phyloP scores from a whole-genome alignment of 768 basidiomycete species.

The Pulveroboletus sp. region DNA sequence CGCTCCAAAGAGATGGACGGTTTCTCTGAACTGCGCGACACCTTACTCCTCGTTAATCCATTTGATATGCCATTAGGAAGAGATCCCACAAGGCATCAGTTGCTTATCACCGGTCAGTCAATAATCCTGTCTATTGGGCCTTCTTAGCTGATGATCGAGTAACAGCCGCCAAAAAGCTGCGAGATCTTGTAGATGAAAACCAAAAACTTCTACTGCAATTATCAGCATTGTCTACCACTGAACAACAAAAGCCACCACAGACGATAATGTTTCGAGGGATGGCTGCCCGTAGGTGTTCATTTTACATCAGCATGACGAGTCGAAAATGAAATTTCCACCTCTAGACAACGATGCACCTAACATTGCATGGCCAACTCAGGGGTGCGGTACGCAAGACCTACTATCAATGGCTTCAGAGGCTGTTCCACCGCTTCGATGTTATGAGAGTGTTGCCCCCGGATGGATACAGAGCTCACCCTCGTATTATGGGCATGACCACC shows the following conservation, averaged over 20 bases:
- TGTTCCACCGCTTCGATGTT: conserved; percentile 2
- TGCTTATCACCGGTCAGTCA: conserved; percentile 23
- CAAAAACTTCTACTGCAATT: conserved; percentile 14
- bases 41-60: conserved; percentile 24
- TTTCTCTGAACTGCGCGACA: conserved; percentile 28
- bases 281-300: conserved; percentile 10
- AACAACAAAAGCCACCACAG: not conserved
- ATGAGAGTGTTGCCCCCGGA: not conserved
- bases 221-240: conserved; percentile 10
- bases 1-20: conserved; percentile 30
- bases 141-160: conserved; percentile 1
- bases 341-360: conserved; percentile 8
- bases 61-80: conserved; percentile 22
- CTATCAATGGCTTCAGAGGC: not conserved
- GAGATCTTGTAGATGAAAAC: conserved; percentile 24
- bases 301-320: not conserved
- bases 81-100: conserved; percentile 29
- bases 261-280: not conserved
- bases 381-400: conserved; percentile 2
- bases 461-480: conserved; percentile 9
- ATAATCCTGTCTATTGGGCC: not conserved
- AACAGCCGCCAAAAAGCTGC: conserved; percentile 49
- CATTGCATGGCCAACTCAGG: conserved; percentile 8
- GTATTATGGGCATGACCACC: conserved; percentile 1
- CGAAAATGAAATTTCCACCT: not conserved